Conservation (phyloP, 352 stramenopile genomes). For the Globisporangium rhizosaccharum region DNA sequence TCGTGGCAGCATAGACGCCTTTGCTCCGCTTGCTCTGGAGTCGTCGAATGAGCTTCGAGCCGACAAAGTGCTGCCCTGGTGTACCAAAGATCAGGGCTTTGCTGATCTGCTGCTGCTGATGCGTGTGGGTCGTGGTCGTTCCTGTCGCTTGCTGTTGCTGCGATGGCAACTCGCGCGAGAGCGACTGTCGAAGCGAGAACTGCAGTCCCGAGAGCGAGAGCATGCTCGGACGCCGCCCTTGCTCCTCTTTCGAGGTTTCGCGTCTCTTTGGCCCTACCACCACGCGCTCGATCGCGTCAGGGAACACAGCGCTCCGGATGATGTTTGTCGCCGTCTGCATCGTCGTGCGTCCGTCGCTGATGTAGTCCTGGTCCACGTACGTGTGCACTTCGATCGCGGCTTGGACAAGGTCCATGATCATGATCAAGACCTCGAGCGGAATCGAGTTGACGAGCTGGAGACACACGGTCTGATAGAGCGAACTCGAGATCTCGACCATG, state of each 20-base stretch:
- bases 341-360: slow-evolving; percentile 18
- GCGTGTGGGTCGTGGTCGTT: background rate
- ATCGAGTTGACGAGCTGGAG: slow-evolving; percentile 5
- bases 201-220: too few species aligned
- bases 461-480: background rate
- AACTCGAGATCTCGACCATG: too few species aligned
- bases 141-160: background rate
- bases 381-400: slow-evolving; percentile 17
- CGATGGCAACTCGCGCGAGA: background rate
- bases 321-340: slow-evolving; percentile 27
- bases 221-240: too few species aligned
- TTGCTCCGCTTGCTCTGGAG: too few species aligned
- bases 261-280: background rate
- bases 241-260: background rate
- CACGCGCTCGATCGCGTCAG: slow-evolving; percentile 6
- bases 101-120: too few species aligned
- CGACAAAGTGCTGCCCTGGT: too few species aligned
- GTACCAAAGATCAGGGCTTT: too few species aligned
- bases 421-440: background rate
- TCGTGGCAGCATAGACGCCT: too few species aligned
- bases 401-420: background rate
- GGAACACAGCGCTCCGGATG: slow-evolving; percentile 14
- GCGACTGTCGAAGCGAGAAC: too few species aligned
- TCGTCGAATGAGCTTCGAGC: too few species aligned
- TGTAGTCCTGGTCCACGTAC: slow-evolving; percentile 24